A percentile compares a stretch with the other conserved stretches of the same genome.
Conservation (phyloP, 1,284 basidiomycete genomes). For the Marasmius oreades region DNA sequence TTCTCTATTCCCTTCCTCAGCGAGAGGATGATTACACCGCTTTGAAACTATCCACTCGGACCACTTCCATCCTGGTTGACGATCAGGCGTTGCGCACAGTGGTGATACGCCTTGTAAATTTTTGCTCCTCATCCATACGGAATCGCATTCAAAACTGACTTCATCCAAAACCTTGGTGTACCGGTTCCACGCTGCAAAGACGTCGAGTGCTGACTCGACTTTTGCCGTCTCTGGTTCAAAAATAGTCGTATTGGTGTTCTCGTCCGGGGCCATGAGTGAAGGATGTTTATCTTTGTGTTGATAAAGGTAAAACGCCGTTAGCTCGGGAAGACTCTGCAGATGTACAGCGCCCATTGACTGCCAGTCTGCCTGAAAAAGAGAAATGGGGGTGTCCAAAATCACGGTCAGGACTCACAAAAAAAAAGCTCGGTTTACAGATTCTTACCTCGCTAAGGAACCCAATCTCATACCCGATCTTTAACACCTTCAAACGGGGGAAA, state of each 20-base stretch:
- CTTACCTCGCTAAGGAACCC: not conserved
- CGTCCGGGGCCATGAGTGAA: not conserved
- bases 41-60: not conserved
- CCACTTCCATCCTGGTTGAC: not conserved
- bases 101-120: not conserved
- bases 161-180: not conserved
- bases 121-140: not conserved
- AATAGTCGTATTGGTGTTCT: not conserved
- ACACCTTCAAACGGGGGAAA: not conserved
- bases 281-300: not conserved
- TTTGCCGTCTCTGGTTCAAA: not conserved
- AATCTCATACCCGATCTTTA: not conserved
- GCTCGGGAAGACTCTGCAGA: not conserved
- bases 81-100: not conserved
- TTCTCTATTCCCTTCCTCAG: not conserved
- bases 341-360: not conserved
- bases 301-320: not conserved
- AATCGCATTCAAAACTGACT: not conserved
- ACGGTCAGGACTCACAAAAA: not conserved
- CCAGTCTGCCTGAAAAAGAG: not conserved
- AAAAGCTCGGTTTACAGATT: not conserved
- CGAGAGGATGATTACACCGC: not conserved
- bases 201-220: not conserved
- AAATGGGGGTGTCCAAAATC: too few species aligned
- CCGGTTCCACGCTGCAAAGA: not conserved